Conservation (phyloP, 345 rosid genomes). For the Lepidium didymum region DNA sequence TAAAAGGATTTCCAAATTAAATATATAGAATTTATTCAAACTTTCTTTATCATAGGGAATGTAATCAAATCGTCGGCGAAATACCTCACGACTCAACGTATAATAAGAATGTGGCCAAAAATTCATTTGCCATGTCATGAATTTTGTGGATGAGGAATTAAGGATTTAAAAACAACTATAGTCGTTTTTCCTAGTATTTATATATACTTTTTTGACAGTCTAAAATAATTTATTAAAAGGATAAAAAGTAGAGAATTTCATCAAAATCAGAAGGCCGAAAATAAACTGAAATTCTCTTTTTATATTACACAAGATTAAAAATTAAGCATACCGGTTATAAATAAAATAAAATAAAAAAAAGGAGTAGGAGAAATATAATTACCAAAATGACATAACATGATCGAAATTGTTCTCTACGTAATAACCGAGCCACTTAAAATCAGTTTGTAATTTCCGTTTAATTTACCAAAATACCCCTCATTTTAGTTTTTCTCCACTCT, state of each 20-base stretch:
- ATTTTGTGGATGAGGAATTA: neutral
- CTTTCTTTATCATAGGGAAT: neutral
- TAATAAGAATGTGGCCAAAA: neutral
- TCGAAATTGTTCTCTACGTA: conserved; percentile 8
- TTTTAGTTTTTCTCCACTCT: conserved; percentile 25
- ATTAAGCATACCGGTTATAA: neutral
- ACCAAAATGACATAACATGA: conserved; percentile 18
- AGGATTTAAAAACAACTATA: neutral
- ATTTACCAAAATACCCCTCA: conserved; percentile 16
- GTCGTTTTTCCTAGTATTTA: neutral
- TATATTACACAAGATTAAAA: conserved; percentile 9
- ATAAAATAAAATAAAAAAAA: neutral
- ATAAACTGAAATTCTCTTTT: neutral
- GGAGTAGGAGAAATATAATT: conserved; percentile 1
- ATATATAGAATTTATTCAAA: neutral
- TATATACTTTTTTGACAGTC: neutral
- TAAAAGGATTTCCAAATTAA: neutral
- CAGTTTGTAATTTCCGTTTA: conserved; percentile 3
- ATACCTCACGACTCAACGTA: conserved; percentile 1
- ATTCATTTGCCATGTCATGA: neutral
- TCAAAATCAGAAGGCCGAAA: neutral
- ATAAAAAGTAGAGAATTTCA: neutral
- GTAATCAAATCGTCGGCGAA: conserved; percentile 14
- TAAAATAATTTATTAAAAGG: neutral
- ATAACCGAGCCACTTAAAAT: conserved; percentile 8